phyloP scores from a whole-genome alignment of 495 filamentous ascomycete genomes.

The Penicillium herquei region DNA sequence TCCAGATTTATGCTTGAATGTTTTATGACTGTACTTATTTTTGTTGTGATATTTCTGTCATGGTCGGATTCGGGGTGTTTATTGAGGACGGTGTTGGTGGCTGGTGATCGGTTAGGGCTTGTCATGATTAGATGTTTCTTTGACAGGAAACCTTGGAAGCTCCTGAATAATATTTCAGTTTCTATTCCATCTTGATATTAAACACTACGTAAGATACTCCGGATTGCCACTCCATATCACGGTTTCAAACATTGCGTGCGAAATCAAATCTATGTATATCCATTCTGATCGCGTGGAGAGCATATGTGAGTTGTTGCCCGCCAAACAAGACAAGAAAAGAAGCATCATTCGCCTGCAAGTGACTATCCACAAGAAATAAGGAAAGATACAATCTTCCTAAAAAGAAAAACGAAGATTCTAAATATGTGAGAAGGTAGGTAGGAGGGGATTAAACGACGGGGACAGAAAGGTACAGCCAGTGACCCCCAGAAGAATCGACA shows the following conservation, averaged over 20 bases:
- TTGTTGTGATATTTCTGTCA: background rate
- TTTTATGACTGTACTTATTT: conserved; percentile 18
- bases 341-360: conserved; percentile 4
- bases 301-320: background rate
- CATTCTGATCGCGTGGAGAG: conserved; percentile 9
- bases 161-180: too few species aligned
- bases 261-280: conserved; percentile 7
- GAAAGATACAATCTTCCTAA: background rate
- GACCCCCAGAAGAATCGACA: background rate
- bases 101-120: background rate
- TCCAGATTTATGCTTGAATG: conserved; percentile 1
- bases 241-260: too few species aligned
- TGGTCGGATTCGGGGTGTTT: background rate
- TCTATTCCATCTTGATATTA: too few species aligned
- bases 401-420: conserved; percentile 13
- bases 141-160: too few species aligned
- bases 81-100: conserved; percentile 6
- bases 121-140: background rate
- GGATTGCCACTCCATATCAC: too few species aligned
- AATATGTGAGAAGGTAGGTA: conserved; percentile 14
- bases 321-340: background rate
- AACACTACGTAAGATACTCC: too few species aligned
- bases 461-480: background rate
- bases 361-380: conserved; percentile 15
- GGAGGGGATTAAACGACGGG: background rate